Evolutionary conservation across 164 flowering plant species (phyloP), one percentile per base, ranked within the genome.

Genomic region (Macadamia integrifolia): DNA sequence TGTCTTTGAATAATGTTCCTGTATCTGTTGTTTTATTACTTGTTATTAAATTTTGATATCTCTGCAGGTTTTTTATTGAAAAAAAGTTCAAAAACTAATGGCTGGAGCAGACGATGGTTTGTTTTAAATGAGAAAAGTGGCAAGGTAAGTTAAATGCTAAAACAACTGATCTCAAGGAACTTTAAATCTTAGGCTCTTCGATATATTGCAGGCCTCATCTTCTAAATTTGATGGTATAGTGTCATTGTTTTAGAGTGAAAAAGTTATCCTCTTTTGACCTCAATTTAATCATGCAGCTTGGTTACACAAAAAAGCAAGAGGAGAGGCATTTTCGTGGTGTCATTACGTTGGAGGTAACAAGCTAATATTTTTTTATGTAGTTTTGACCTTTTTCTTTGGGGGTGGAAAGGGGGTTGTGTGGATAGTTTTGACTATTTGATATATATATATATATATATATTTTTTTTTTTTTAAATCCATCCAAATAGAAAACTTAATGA

Each of bases 71-170:
- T 81, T 72, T 73, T 95, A 44, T 71, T 91, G 76, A 92, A 92
- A 82, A 95, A 86, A 84, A 95, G 99, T 81, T 85, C 82, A 58
- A 95, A 95, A 83, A 88, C 84, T 29, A 87, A 83, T 80, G 93
- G 96, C 6, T 95, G 99, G 99, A 89, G 93, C 69, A 84, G 84
- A 71, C 78, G 96, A 60, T 95, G 99, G 99, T 95, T 95, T 86
- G 99, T 95, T 66, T 76, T 95, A 62, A 92, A 92, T 87, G 98
- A 87, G 72, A 95, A 92, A 76, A 89, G 77, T 74, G 97, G 98
- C 64, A 95, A 95, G 97, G 99, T 92, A 57, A 61, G 87, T 62
- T 28, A 17, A 62, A 6, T 50, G 11, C 10, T 67, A 17, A 15
- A 3, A 1, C 31, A 5, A 46, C 42, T 9, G 28, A 29, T 17